phyloP scores from a whole-genome alignment of 2,329 filamentous ascomycete genomes.

The Zasmidium angulare region DNA sequence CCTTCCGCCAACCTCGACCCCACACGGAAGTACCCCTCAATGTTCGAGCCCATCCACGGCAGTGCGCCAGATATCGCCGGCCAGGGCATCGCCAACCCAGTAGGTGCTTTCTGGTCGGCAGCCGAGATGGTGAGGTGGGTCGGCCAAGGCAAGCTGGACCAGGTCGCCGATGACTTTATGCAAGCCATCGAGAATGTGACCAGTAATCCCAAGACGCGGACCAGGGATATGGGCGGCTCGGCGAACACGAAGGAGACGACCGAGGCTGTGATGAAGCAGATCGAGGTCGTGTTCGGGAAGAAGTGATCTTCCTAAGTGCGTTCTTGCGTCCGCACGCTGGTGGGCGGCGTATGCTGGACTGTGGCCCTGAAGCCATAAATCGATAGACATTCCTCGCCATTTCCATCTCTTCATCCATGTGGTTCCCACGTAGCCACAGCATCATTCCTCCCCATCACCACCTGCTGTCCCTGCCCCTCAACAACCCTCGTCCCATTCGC shows the following conservation, averaged over 20 bases:
- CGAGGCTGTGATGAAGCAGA: slow-evolving; percentile 55
- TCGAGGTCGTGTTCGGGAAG: slow-evolving; percentile 44
- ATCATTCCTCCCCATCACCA: slow-evolving; percentile 31
- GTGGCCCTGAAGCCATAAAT: slow-evolving; percentile 3
- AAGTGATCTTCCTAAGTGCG: slow-evolving; percentile 5
- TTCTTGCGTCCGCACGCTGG: not conserved
- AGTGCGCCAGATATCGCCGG: slow-evolving; percentile 57
- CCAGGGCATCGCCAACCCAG: slow-evolving; percentile 62
- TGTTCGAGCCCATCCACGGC: slow-evolving; percentile 62
- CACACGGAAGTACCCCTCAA: slow-evolving; percentile 57
- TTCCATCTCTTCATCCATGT: slow-evolving; percentile 8
- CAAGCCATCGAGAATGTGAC: slow-evolving; percentile 62
- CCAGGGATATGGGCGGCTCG: slow-evolving; percentile 60
- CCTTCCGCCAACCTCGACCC: slow-evolving; percentile 70
- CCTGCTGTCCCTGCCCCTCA: not conserved
- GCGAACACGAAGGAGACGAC: slow-evolving; percentile 60
- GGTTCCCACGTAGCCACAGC: slow-evolving; percentile 11
- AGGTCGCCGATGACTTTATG: slow-evolving; percentile 58
- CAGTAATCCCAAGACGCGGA: slow-evolving; percentile 52
- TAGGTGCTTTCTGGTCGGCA: slow-evolving; percentile 68
- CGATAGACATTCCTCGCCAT: not conserved
- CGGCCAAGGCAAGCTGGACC: slow-evolving; percentile 50
- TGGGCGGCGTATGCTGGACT: no score
- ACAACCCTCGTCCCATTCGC: slow-evolving; percentile 42
- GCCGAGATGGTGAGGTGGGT: slow-evolving; percentile 68